Base-by-base conservation (phyloP, 768 basidiomycete genomes). In the Punctularia strigosozonata region DNA sequence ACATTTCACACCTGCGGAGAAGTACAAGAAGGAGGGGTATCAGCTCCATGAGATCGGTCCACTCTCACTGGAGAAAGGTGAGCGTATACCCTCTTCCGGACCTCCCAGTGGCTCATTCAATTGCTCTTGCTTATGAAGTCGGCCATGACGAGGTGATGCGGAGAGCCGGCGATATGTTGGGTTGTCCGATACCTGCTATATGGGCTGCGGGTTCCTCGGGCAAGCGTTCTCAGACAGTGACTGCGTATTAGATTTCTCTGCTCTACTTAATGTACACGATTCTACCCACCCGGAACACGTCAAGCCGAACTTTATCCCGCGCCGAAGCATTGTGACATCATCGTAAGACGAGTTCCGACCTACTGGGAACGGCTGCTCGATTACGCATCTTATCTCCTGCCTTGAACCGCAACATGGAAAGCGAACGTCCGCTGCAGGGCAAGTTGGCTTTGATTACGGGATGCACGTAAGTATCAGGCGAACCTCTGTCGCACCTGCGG, bases 131-230 rank as follows among this genome's bases (percentile, higher is more conserved):
- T 31, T 40, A 12, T 31, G 13, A 41, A 67, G 68, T 37, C 28
- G 68, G 61, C 2, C 64, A 64, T 25, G 63, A 65, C 21, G 58
- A 67, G 30, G 56, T 68, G 17, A 57, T 69, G 50, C 40, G 48
- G 4, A 60, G 57, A 45, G 68, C 69, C 19, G 63, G 51, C n/a
- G 51, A 58, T 36, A 43, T 69, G 8, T 59, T 59, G 35, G 68
- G 66, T 12, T 67, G 65, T 45, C 68, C 68, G 6, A 51, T 69
- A n/a, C n/a, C n/a, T n/a, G n/a, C n/a, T n/a, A n/a, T n/a, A n/a
- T n/a, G n/a, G n/a, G n/a, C n/a, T n/a, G n/a, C n/a, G n/a, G n/a
- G n/a, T n/a, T n/a, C n/a, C n/a, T n/a, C n/a, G n/a, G n/a, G n/a
- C n/a, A n/a, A n/a, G n/a, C n/a, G n/a, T n/a, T n/a, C n/a, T n/a